Percentiles rank a stretch among this genome's conserved stretches.
These are phyloP conservation scores for Medicago lupulina DNA, from an alignment of 306 rosid species.

Conservation along the genomic window DNA sequence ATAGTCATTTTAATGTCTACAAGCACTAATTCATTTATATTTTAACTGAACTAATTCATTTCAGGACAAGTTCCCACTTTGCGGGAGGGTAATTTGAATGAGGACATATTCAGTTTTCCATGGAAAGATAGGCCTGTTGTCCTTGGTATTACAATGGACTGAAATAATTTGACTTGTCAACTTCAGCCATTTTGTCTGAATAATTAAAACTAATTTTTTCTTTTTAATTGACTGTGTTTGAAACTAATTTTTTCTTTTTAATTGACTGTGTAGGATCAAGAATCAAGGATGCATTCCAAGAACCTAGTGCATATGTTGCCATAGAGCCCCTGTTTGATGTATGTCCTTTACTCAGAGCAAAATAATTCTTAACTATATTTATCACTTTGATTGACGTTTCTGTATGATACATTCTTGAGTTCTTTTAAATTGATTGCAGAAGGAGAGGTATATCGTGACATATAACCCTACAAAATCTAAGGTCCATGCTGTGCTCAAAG, in stretches of 20 bases:
- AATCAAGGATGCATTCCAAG: conserved; percentile 95
- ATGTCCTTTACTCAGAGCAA: conserved; percentile 32
- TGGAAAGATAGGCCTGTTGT: conserved; percentile 92
- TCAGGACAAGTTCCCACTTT: conserved; percentile 87
- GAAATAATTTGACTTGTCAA: conserved; percentile 30
- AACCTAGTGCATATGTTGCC: conserved; percentile 83
- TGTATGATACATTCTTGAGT: conserved; percentile 34
- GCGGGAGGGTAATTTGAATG: conserved; percentile 82
- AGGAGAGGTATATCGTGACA: conserved; percentile 84
- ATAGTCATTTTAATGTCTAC: conserved; percentile 23
- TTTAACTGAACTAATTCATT: conserved; percentile 38
- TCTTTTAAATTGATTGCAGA: conserved; percentile 58
- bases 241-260: conserved; percentile 32
- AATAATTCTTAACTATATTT: conserved; percentile 22
- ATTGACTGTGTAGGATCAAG: conserved; percentile 70
- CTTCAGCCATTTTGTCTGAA: conserved; percentile 39
- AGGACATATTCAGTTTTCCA: conserved; percentile 80
- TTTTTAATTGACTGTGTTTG: conserved; percentile 37
- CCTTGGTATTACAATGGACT: conserved; percentile 65
- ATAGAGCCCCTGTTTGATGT: conserved; percentile 87
- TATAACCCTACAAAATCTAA: conserved; percentile 80
- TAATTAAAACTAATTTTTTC: conserved; percentile 28
- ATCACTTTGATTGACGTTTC: conserved; percentile 18
- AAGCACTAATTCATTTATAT: conserved; percentile 26
- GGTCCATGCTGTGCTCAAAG: conserved; percentile 93